Conservation (phyloP, 306 rosid genomes). For the Malus sieversii region DNA sequence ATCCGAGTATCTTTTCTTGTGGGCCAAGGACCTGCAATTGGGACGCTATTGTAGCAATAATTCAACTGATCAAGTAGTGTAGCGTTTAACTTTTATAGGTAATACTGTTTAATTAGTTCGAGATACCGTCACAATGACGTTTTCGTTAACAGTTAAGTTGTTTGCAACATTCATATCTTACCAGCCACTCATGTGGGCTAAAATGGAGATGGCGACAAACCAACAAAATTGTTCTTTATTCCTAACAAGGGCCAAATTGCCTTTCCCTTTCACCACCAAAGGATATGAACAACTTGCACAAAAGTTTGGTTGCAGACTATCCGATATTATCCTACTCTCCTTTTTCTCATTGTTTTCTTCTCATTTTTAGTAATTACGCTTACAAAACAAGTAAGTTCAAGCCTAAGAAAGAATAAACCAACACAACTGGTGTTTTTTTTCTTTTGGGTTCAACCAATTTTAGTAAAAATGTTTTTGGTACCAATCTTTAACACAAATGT, state of each 20-base stretch:
- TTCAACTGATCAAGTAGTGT: no score
- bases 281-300: slow-evolving; percentile 23
- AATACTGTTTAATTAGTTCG: no score
- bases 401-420: not conserved
- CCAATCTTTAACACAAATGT: no score
- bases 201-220: slow-evolving; percentile 2
- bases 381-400: not conserved
- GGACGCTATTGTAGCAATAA: no score
- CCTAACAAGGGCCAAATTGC: slow-evolving; percentile 20
- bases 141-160: no score
- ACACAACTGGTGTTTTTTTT: not conserved
- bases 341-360: not conserved
- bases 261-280: slow-evolving; percentile 22
- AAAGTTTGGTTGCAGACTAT: not conserved
- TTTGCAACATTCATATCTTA: not conserved
- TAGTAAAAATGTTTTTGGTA: no score
- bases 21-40: not conserved
- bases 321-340: not conserved
- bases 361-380: not conserved
- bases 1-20: not conserved
- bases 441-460: not conserved
- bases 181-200: not conserved
- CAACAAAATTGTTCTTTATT: slow-evolving; percentile 8
- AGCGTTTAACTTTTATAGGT: not conserved
- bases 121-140: not conserved